Base-by-base conservation (phyloP, 495 filamentous ascomycete species). In the Aspergillus campestris region DNA sequence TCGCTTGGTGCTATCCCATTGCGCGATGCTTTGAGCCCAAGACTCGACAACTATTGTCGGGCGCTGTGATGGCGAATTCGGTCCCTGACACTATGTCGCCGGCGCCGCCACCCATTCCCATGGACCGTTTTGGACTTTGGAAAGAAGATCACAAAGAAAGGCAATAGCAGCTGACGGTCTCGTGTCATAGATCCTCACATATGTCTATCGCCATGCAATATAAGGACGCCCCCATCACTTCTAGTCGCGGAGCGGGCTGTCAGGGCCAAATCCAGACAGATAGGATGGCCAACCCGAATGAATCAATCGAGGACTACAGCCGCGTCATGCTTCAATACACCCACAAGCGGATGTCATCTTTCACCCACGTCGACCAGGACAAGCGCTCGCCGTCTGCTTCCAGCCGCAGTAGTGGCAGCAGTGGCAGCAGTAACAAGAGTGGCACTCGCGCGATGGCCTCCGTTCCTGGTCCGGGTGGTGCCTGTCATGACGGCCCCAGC, bases 291-390 rank as follows among this genome's bases (percentile, higher is more conserved):
- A 56, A 66, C 28, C 63, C 63, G 35, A 53, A 45, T 11, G 55
- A 44, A 1, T 66, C 66, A 3, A 45, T 73, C 6, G 70, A 69
- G 45, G 70, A 70, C 48, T 73, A 73, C 44, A 69, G 66, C 52
- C 65, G 66, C 5, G 59, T 64, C 35, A 71, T 73, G 70, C 56
- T 73, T 40, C 52, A 68, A 31, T 67, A 73, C 38, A 73, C 70
- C 7, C 67, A 71, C 33, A 64, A 59, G 15, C 70, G 70, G 38
- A 71, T 73, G 58, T 59, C 60, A 0, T 43, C 57, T 2, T 73
- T 71, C 39, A 57, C 64, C 34, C 62, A 67, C 35, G 29, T 44
- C 5, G 66, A 67, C 12, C 52, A 56, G 18, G 50, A 47, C 38
- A 52, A 49, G 15, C 42, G 46, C 6, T 40, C 42, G 33, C 29